Base-by-base conservation (phyloP, 176 grass and related monocot genomes). In the Tuctoria greenei region DNA sequence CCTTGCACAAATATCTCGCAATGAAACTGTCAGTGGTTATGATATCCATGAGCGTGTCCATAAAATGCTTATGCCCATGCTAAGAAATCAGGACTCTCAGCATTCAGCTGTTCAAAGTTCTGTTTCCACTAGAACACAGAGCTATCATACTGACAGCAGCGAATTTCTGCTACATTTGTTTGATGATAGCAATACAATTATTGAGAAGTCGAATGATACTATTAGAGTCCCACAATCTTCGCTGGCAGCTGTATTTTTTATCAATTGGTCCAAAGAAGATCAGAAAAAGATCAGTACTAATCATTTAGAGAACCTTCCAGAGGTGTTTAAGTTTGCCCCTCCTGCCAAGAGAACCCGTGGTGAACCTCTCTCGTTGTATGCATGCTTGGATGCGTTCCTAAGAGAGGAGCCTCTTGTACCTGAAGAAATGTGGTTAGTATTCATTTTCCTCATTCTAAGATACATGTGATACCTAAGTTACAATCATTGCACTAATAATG, bases 391-490 rank as follows among this genome's bases (percentile, higher is more conserved):
- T 95, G 96, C 92, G 71, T 99, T 99, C 80, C 83, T 99, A 80
- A 92, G 89, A 67, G 96, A 99, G 80, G 96, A 99, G 67, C 96
- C 96, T 67, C 85, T 99, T 72, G 96, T 92, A 49, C 96, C 96
- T 71, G 89, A 92, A 84, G 96, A 99, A 66, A 99, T 99, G 96
- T 99, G 96, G 96, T 99, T 90, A 99, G 89, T 87, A 37, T 79
- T 63, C 72, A 56, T 21, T 43, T 67, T 67, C 35, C 21, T 39
- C 64, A 37, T 67, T 67, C 31, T 24, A 80, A 64, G 63, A 74
- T 57, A 69, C 36, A 44, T 66, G 34, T 59, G 12, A 62, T 27
- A 13, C 20, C 11, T 45, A 5, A 20, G 43, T 50, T 41, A n/a
- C 36, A 39, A 40, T 66, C 43, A 65, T 20, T 69, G 64, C 51